A percentile compares a stretch with the other conserved stretches of the same genome.
Conservation (phyloP, 331 rosid genomes). For the Pyracantha coccinea region DNA sequence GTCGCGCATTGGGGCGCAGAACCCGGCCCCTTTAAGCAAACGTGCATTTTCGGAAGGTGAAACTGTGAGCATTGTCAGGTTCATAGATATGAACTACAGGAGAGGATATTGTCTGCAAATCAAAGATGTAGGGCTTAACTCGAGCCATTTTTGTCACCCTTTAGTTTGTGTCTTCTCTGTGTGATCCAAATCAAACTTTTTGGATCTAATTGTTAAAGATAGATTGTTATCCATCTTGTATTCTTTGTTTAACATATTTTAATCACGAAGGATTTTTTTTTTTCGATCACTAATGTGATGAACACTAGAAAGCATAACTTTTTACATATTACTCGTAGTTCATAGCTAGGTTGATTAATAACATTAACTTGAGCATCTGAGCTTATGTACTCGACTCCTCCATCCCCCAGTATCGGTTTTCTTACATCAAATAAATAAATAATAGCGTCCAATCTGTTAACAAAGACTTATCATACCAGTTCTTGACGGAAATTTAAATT, state of each 20-base stretch:
- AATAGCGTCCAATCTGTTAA: not conserved
- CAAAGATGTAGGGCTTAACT: constrained; percentile 3
- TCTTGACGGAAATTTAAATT: not conserved
- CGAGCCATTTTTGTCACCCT: not conserved
- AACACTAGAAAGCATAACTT: not conserved
- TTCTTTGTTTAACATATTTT: not conserved
- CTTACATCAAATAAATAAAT: not conserved
- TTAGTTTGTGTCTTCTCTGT: not conserved
- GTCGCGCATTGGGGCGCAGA: constrained; percentile 39
- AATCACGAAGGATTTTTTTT: not conserved
- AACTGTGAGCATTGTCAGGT: constrained; percentile 9
- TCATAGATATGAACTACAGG: not conserved
- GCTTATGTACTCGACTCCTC: not conserved
- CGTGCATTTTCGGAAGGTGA: not conserved
- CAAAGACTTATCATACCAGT: not conserved
- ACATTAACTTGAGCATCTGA: not conserved
- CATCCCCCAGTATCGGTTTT: not conserved
- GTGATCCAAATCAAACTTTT: constrained; percentile 1
- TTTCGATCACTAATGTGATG: not conserved
- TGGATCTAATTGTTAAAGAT: not conserved
- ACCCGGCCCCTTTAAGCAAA: constrained; percentile 18
- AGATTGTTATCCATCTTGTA: not conserved
- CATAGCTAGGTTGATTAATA: not conserved
- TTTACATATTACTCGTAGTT: no score
- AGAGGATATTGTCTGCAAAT: not conserved